phyloP scores from a whole-genome alignment of 352 stramenopile species.

The Globisporangium nunn region DNA sequence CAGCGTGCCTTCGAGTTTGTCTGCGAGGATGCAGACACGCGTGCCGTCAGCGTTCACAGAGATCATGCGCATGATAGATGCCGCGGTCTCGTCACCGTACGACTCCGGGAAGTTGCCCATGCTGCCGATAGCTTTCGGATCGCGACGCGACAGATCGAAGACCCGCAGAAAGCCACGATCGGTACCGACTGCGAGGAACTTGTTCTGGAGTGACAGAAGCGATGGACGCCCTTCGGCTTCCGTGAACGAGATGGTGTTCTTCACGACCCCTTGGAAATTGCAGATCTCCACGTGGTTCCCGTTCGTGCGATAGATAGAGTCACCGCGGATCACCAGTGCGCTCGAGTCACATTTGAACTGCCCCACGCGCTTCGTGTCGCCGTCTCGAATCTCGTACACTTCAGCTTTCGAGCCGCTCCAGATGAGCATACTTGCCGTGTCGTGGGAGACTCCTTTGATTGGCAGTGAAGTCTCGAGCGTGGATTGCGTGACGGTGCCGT shows the following conservation, averaged over 20 bases:
- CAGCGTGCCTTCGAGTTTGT: conserved; percentile 66
- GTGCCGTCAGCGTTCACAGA: conserved; percentile 87
- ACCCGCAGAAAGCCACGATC: conserved; percentile 80
- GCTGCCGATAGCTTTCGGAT: conserved; percentile 84
- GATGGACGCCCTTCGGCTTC: conserved; percentile 82
- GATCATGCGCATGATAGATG: conserved; percentile 55
- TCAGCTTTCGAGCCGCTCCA: conserved; percentile 85
- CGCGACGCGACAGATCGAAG: conserved; percentile 78
- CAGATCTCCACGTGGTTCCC: conserved; percentile 85
- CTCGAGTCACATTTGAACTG: conserved; percentile 74
- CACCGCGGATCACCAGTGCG: conserved; percentile 69
- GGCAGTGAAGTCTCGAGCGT: conserved; percentile 55
- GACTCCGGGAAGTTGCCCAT: conserved; percentile 69
- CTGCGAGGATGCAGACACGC: conserved; percentile 82
- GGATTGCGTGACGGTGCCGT: conserved; percentile 61
- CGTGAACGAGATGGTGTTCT: conserved; percentile 87
- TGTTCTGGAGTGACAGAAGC: conserved; percentile 84
- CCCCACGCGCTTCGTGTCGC: conserved; percentile 40
- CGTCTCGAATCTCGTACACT: conserved; percentile 82
- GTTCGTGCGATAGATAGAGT: conserved; percentile 84
- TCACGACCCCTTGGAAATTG: conserved; percentile 83
- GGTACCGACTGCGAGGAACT: conserved; percentile 88
- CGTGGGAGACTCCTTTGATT: conserved; percentile 84
- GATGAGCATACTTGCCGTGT: conserved; percentile 62
- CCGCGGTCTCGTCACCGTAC: conserved; percentile 48